Conservation (phyloP, 139 green algal genomes). For the Desmodesmus armatus region DNA sequence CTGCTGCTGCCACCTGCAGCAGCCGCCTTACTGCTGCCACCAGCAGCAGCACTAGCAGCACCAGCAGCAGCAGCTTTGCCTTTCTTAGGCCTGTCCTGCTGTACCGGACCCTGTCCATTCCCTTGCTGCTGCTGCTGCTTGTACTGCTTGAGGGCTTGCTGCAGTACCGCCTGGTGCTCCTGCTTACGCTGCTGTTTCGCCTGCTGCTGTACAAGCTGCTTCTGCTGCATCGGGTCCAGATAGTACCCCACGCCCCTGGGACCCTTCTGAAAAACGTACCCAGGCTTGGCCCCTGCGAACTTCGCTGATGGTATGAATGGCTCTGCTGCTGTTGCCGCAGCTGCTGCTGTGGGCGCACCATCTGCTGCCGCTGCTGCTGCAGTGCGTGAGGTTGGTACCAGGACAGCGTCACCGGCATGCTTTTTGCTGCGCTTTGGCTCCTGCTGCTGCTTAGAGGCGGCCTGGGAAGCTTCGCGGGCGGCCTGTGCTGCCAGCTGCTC, state of each 20-base stretch:
- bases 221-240: not conserved
- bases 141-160: not conserved
- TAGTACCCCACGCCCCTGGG: slow-evolving; percentile 67
- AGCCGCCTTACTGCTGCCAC: too few species aligned
- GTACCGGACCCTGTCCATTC: too few species aligned
- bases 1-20: too few species aligned
- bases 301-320: slow-evolving; percentile 45
- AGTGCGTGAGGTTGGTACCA: slow-evolving; percentile 44
- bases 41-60: too few species aligned
- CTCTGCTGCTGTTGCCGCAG: not conserved
- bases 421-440: not conserved
- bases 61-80: too few species aligned
- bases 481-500: not conserved
- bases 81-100: too few species aligned
- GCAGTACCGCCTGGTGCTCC: not conserved
- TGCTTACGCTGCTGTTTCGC: slow-evolving; percentile 11
- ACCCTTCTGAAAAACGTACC: slow-evolving; percentile 62
- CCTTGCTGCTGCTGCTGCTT: slow-evolving; percentile 28
- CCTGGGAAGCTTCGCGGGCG: not conserved
- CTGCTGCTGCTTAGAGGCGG: not conserved
- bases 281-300: slow-evolving; percentile 53
- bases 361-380: slow-evolving; percentile 17
- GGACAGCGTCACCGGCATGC: slow-evolving; percentile 30
- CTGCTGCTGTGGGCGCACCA: too few species aligned
- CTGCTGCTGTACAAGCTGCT: slow-evolving; percentile 15